Evolutionary conservation across 345 rosid species (phyloP).

Genomic region (Gynandropsis gynandra): DNA sequence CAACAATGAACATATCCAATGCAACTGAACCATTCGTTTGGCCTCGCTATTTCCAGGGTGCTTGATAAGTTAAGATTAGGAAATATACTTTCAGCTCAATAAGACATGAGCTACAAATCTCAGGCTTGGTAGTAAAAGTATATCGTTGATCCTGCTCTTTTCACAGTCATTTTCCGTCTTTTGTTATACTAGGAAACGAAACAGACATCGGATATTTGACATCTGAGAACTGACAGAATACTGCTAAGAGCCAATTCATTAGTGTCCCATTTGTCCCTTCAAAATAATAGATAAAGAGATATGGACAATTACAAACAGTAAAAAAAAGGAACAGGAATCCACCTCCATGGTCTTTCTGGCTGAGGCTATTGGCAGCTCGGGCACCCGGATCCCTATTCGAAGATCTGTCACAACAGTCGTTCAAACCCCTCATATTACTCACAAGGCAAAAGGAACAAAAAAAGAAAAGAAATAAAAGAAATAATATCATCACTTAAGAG

Average conservation of each 20-base stretch:
- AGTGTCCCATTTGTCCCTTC: not conserved
- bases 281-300: not conserved
- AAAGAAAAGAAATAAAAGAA: not conserved
- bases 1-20: conserved; percentile 1
- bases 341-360: conserved; percentile 76
- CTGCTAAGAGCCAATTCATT: not conserved
- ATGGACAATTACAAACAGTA: conserved; percentile 1
- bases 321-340: conserved; percentile 19
- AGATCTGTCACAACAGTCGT: conserved; percentile 47
- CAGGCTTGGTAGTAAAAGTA: not conserved
- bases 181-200: not conserved
- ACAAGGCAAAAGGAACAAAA: not conserved
- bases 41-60: too few relatives aligned
- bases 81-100: not conserved
- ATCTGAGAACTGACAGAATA: not conserved
- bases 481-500: too few relatives aligned
- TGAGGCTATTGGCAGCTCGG: conserved; percentile 54
- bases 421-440: conserved; percentile 15
- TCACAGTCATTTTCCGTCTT: too few relatives aligned
- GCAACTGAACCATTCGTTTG: not conserved
- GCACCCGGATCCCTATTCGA: conserved; percentile 89
- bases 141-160: not conserved
- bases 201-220: not conserved
- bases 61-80: not conserved
- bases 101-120: not conserved